A percentile compares a stretch with the other conserved stretches of the same genome.
These are phyloP conservation scores for Macrophomina tecta DNA, from an alignment of 2,329 filamentous ascomycete genomes.

Conservation along the genomic window DNA sequence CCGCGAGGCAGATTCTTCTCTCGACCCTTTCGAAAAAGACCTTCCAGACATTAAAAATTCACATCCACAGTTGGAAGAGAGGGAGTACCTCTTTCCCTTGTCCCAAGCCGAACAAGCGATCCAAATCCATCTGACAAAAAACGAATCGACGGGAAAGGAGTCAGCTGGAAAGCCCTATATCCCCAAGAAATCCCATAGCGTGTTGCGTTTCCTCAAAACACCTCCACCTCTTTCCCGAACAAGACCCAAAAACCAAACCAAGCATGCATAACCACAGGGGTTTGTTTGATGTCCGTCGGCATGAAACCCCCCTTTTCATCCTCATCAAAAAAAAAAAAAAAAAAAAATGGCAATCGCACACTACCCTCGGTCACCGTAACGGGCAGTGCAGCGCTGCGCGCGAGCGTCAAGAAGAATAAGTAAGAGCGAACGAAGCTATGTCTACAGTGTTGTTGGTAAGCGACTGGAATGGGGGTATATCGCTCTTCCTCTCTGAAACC, in stretches of 20 bases:
- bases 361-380: constrained; percentile 21
- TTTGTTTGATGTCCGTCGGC: not conserved
- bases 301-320: not conserved
- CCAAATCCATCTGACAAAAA: not conserved
- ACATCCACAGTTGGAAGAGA: not conserved
- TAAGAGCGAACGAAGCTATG: constrained; percentile 22
- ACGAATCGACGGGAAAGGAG: not conserved
- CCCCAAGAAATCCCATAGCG: not conserved
- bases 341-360: not conserved
- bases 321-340: not conserved
- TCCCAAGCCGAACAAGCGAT: not conserved
- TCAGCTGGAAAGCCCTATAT: constrained; percentile 12
- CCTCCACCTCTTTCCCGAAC: not conserved
- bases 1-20: not conserved
- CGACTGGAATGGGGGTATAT: constrained; percentile 25
- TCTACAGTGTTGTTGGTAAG: constrained; percentile 23
- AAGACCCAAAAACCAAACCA: not conserved
- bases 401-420: constrained; percentile 10
- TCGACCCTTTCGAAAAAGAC: not conserved
- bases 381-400: not conserved
- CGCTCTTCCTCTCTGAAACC: constrained; percentile 21
- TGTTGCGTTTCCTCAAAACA: not conserved
- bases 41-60: not conserved
- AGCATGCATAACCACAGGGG: not conserved
- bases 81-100: not conserved